These are phyloP conservation scores for Erysimum pusillum DNA, from an alignment of 441 rosid genomes.

Conservation along the genomic window DNA sequence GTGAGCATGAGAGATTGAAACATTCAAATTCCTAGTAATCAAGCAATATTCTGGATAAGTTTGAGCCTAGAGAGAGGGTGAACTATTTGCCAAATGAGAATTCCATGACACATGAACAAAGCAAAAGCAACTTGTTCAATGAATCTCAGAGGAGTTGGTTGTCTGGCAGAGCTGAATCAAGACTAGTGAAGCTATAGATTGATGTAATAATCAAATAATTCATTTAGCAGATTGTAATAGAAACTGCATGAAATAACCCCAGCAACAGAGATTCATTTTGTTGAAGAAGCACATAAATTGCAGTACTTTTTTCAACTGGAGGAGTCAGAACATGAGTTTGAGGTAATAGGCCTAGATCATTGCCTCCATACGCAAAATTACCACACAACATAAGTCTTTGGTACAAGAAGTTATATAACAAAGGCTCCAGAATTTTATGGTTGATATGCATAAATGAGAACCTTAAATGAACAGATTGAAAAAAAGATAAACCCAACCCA, in stretches of 20 bases:
- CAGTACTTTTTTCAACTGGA: neutral
- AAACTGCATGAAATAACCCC: neutral
- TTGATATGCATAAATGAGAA: conserved; percentile 11
- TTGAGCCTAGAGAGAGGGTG: conserved; percentile 15
- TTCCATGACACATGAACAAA: conserved; percentile 14
- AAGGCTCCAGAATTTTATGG: neutral
- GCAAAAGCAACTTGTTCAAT: neutral
- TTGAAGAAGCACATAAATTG: neutral
- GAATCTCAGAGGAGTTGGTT: neutral
- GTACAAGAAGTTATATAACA: neutral
- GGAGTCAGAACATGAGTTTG: conserved; percentile 16
- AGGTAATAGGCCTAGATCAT: conserved; percentile 1
- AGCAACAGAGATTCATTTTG: neutral
- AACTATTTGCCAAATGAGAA: neutral
- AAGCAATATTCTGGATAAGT: neutral
- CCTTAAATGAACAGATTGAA: conserved; percentile 1
- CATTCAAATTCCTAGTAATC: neutral
- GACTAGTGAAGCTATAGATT: conserved; percentile 9
- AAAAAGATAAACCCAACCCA: conserved; percentile 13
- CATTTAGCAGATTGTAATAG: conserved; percentile 7
- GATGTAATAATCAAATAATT: neutral
- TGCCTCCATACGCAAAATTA: neutral
- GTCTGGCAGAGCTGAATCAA: conserved; percentile 7
- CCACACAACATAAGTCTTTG: neutral
- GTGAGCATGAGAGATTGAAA: conserved; percentile 17